These are phyloP conservation scores for Colletotrichum sp. DNA, from an alignment of 2,329 filamentous ascomycete genomes.

Conservation along the genomic window DNA sequence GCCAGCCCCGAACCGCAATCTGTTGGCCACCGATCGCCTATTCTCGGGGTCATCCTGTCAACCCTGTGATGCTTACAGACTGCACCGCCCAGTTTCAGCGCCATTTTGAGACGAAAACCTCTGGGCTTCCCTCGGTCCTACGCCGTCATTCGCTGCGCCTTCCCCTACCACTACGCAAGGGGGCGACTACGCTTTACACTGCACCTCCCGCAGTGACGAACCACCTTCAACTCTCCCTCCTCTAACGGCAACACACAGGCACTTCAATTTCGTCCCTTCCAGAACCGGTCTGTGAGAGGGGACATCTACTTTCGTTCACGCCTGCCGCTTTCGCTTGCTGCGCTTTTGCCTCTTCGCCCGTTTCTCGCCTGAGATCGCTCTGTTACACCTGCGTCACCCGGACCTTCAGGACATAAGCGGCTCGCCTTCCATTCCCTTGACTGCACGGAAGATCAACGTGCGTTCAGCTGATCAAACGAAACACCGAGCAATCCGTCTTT, in stretches of 20 bases:
- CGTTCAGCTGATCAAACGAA: conserved; percentile 3
- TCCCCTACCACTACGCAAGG: conserved; percentile 6
- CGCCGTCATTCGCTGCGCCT: conserved; percentile 3
- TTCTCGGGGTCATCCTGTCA: conserved; percentile 10
- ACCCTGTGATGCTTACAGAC: conserved; percentile 2
- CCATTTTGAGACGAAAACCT: conserved; percentile 17
- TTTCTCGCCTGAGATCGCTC: neutral
- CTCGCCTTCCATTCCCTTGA: neutral
- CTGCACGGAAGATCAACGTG: neutral
- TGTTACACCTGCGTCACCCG: conserved; percentile 15
- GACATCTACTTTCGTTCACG: neutral
- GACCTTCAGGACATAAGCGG: neutral
- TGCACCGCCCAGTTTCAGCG: conserved; percentile 23
- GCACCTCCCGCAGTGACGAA: conserved; percentile 5
- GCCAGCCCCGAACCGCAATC: neutral
- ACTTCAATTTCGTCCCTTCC: neutral
- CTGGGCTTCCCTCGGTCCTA: conserved; percentile 1
- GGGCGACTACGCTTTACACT: conserved; percentile 2
- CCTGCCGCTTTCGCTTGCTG: conserved; percentile 7
- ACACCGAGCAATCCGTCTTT: neutral
- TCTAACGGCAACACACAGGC: conserved; percentile 8
- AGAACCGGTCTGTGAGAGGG: neutral
- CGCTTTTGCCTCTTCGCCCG: neutral
- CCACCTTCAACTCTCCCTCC: neutral
- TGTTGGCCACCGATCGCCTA: conserved; percentile 6